phyloP scores from a whole-genome alignment of 495 filamentous ascomycete genomes.

The Hypoxylon lenormandii region DNA sequence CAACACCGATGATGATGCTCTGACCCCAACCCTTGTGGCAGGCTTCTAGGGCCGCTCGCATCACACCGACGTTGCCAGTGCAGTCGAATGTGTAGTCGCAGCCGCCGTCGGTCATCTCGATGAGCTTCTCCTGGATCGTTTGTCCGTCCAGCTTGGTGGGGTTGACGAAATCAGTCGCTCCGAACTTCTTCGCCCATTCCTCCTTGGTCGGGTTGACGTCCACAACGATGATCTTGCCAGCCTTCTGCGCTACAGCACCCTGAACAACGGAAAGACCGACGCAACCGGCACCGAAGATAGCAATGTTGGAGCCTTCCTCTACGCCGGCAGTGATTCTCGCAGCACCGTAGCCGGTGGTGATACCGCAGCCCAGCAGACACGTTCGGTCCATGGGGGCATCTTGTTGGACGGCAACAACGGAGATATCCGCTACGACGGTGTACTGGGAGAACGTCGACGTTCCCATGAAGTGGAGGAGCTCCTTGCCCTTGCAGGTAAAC shows the following conservation, averaged over 20 bases:
- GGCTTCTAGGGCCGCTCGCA: conserved; percentile 94
- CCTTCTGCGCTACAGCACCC: conserved; percentile 88
- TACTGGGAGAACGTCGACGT: conserved; percentile 98
- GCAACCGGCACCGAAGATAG: conserved; percentile 94
- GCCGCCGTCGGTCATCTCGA: conserved; percentile 99
- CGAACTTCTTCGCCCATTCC: conserved; percentile 91
- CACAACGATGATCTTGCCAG: conserved; percentile 91
- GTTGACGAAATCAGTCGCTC: conserved; percentile 96
- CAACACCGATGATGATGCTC: conserved; percentile 97
- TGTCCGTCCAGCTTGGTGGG: conserved; percentile 80
- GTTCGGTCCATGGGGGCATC: conserved; percentile 96
- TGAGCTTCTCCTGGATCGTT: conserved; percentile 87
- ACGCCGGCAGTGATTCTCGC: conserved; percentile 91
- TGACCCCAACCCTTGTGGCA: conserved; percentile 99
- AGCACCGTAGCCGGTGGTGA: conserved; percentile 97
- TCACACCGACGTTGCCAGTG: conserved; percentile 95
- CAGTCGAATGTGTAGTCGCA: conserved; percentile 99
- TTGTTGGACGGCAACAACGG: conserved; percentile 89
- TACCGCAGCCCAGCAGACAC: conserved; percentile 95
- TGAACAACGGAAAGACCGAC: conserved; percentile 95
- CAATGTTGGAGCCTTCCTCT: conserved; percentile 89
- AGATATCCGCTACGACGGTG: conserved; percentile 98
- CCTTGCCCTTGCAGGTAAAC: conserved; percentile 92
- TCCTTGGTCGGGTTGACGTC: conserved; percentile 95
- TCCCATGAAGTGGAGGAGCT: conserved; percentile 98